Evolutionary conservation across 805 yeast genomes (phyloP), one percentile per base, ranked within the genome.

Genomic region (Lachancea thermotolerans): DNA sequence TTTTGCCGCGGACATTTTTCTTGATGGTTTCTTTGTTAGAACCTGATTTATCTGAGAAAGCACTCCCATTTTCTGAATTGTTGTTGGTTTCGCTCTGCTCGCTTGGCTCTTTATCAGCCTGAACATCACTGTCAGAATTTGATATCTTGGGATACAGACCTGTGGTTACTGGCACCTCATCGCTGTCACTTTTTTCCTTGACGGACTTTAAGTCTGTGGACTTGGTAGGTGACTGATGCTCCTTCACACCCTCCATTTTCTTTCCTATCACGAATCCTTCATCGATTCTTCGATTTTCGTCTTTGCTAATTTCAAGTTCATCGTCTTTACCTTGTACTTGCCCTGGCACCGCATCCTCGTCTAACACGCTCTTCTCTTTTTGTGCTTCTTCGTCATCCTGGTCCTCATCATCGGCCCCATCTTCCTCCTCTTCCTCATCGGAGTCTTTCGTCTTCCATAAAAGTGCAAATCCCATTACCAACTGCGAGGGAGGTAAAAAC

Each of bases 401-500:
- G 12, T 41, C 48, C 12, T 38, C 43, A 21, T 49, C 45, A 8
- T 12, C 14, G 4, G 12, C 33, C 14, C 5, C 33, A 4, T 52
- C 51, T 11, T 35, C 39, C 29, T 40, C 47, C 10, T 36, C 48
- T 9, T 47, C 46, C 12, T 54, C 58, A 5, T 28, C 41, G 14
- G 31, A 10, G 41, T 75, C 79, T 48, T 83, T 83, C 1, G 79
- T 70, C 47, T 81, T 67, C 85, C 95, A 87, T 46, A 86, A 57
- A 43, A 93, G 73, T 0, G 85, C 96, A 54, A 90, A 72, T 0
- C 99, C 99, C 93, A 93, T 84, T 1, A 81, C 88, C 56, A 90
- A 62, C 53, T 82, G 95, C n/a, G 82, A 74, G 3, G 96, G 87
- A 0, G 90, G 87, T 52, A 90, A 67, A 51, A 69, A 75, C 15